Conservation (phyloP, 2,329 filamentous ascomycete genomes). For the Orbilia brochopaga region DNA sequence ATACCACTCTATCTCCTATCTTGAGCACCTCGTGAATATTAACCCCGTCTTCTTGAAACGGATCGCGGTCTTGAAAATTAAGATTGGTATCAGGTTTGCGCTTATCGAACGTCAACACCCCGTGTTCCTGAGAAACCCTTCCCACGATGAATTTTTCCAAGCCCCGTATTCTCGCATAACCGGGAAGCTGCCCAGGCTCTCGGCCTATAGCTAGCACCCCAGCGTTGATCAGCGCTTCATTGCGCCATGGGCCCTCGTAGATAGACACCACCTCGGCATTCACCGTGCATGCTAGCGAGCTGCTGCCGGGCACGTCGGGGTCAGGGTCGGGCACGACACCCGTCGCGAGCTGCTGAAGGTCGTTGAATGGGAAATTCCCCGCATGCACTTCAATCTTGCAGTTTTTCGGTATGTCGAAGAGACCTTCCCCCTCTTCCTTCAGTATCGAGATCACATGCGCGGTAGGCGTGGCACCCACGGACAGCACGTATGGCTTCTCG, state of each 20-base stretch:
- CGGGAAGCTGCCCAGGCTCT: slow-evolving; percentile 74
- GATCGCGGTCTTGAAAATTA: too few relatives aligned
- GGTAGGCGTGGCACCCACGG: slow-evolving; percentile 78
- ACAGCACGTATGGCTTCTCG: slow-evolving; percentile 62
- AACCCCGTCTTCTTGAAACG: slow-evolving; percentile 55
- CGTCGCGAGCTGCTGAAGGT: slow-evolving; percentile 79
- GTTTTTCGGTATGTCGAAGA: slow-evolving; percentile 51
- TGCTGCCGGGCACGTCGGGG: slow-evolving; percentile 60
- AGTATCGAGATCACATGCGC: slow-evolving; percentile 57
- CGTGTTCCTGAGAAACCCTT: slow-evolving; percentile 78
- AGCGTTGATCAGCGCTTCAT: slow-evolving; percentile 72
- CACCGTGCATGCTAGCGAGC: slow-evolving; percentile 70
- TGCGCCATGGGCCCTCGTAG: slow-evolving; percentile 69
- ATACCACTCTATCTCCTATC: slow-evolving; percentile 70
- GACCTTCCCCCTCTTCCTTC: slow-evolving; percentile 55
- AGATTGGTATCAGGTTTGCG: too few relatives aligned
- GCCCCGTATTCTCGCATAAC: slow-evolving; percentile 71
- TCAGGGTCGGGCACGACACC: slow-evolving; percentile 63
- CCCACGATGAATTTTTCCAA: slow-evolving; percentile 70
- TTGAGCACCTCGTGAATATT: slow-evolving; percentile 57
- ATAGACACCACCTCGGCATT: slow-evolving; percentile 74
- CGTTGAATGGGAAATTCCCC: slow-evolving; percentile 76
- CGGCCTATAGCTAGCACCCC: slow-evolving; percentile 74
- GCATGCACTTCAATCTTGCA: slow-evolving; percentile 73
- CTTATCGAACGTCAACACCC: too few relatives aligned